Base-by-base conservation (phyloP, 306 rosid species). In the Sophora flavescens region DNA sequence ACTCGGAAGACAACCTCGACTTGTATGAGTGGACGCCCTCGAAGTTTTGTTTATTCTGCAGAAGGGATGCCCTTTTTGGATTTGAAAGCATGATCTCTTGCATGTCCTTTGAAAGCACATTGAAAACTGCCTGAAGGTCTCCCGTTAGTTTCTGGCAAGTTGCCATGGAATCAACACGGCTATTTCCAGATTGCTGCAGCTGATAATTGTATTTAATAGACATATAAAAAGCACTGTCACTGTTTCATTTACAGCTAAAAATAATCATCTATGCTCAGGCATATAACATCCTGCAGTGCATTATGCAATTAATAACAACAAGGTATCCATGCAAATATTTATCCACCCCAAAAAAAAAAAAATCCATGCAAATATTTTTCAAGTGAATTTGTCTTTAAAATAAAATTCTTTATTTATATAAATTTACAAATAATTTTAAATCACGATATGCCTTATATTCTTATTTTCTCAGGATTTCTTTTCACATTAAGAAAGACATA, bases 51-150 rank as follows among this genome's bases (percentile, higher is more conserved):
- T 35, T 6, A 70, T 53, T 85, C 86, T 5, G 89, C 50, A 93
- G 84, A 79, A 86, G 95, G 51, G 90, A 82, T 75, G 89, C 95
- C 86, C 81, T 86, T 81, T 89, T 89, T 58, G 95, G 96, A 82
- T 93, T 89, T 41, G 90, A 80, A 81, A 93, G 90, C 78, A 91
- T 86, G 77, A 93, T 82, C 77, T 91, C 93, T 70, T 93, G 98
- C 96, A 88, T 78, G 80, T 93, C 98, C 78, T 84, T 88, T 18
- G 98, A 91, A 83, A 93, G 95, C 63, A 86, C 85, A 39, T 79
- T 76, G 77, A 88, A 91, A 84, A 91, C 88, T 58, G 83, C 83
- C 54, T 35, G 82, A 64, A 91, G 88, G 83, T 91, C 95, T 30
- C 89, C 83, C 67, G 41, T 88, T 35, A 89, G 86, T 77, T 91